A percentile compares a stretch with the other conserved stretches of the same genome.
These are phyloP conservation scores for Ustilago vetiveriae DNA, from an alignment of 1,284 basidiomycete genomes.

Conservation along the genomic window DNA sequence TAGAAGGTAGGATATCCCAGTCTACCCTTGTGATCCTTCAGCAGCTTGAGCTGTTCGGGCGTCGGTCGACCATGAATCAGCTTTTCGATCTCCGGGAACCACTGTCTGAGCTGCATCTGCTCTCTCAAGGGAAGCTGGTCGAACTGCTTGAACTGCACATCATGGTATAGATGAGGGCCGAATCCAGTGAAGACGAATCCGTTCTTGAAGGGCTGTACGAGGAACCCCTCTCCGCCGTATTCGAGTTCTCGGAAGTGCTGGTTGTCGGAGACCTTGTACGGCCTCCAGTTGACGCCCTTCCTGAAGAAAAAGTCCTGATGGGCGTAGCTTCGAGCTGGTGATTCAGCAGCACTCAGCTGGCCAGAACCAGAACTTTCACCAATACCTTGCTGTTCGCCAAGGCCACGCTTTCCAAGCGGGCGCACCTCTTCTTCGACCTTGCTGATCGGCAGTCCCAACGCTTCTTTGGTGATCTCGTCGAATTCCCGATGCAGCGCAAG, in stretches of 20 bases:
- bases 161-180: neutral
- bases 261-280: neutral
- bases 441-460: too few relatives aligned
- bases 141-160: neutral
- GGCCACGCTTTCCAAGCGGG: too few relatives aligned
- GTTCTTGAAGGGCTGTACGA: neutral
- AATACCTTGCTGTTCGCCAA: too few relatives aligned
- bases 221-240: neutral
- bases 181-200: neutral
- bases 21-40: too few relatives aligned
- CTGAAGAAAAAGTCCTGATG: too few relatives aligned
- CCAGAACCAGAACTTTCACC: too few relatives aligned
- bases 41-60: neutral
- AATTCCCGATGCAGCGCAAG: neutral
- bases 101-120: neutral
- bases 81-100: neutral
- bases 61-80: neutral
- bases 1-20: neutral
- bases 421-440: too few relatives aligned
- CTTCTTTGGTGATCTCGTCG: neutral
- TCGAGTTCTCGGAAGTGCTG: neutral
- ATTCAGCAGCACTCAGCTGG: too few relatives aligned
- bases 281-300: neutral
- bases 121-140: neutral
- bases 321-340: too few relatives aligned